These are phyloP conservation scores for Rosa chinensis DNA, from an alignment of 306 rosid species.

Conservation along the genomic window DNA sequence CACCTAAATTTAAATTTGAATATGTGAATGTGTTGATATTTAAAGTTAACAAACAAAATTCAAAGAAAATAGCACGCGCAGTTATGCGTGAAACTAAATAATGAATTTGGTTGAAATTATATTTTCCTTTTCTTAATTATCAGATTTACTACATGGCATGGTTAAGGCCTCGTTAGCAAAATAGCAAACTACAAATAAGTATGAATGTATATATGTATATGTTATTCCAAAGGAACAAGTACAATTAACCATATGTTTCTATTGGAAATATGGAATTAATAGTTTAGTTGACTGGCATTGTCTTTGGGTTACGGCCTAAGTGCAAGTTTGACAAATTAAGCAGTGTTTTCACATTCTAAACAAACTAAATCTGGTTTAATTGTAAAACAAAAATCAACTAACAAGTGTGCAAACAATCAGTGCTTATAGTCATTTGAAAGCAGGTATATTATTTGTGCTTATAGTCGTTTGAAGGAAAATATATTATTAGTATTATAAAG, in stretches of 20 bases:
- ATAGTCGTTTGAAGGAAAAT: not conserved
- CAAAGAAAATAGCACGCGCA: no score
- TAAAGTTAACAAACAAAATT: no score
- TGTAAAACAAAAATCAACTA: no score
- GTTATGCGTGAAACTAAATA: no score
- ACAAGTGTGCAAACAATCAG: not conserved
- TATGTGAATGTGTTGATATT: no score
- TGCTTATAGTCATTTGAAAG: not conserved
- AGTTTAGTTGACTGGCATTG: not conserved
- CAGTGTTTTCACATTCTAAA: conserved; percentile 2
- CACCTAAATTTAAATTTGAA: no score
- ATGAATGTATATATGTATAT: not conserved
- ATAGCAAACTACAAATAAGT: not conserved
- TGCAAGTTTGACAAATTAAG: not conserved
- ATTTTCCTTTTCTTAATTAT: no score
- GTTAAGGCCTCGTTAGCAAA: not conserved
- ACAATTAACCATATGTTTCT: not conserved
- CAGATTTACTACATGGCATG: no score
- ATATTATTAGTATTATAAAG: not conserved
- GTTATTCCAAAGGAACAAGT: not conserved
- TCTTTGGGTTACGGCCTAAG: not conserved
- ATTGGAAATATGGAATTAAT: not conserved
- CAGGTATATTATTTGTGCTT: not conserved
- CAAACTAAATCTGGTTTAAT: not conserved
- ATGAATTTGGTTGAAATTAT: no score